These are phyloP conservation scores for Saxispiralis lemnorum DNA, from an alignment of 495 filamentous ascomycete genomes.

Conservation along the genomic window DNA sequence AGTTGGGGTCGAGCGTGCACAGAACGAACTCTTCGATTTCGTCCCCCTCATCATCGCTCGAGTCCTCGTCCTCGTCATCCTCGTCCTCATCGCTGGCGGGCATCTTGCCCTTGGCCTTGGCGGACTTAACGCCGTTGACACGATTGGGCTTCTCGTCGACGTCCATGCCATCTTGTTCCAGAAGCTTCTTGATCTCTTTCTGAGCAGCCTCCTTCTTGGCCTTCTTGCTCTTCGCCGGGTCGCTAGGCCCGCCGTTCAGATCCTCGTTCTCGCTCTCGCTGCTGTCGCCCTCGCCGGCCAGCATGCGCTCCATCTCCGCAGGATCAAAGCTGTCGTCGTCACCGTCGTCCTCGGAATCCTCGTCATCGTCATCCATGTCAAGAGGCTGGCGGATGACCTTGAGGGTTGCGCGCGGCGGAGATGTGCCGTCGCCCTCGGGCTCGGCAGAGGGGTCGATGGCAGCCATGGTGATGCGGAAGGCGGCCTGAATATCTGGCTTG, in stretches of 20 bases:
- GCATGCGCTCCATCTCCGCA: slow-evolving; percentile 44
- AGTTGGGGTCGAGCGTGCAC: slow-evolving; percentile 80
- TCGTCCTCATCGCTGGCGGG: slow-evolving; percentile 41
- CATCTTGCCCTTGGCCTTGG: slow-evolving; percentile 62
- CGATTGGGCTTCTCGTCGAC: slow-evolving; percentile 32
- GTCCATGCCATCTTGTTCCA: slow-evolving; percentile 29
- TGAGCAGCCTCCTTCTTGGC: slow-evolving; percentile 48
- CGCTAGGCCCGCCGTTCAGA: slow-evolving; percentile 73
- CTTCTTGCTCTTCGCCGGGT: slow-evolving; percentile 74
- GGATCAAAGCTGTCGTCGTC: slow-evolving; percentile 43
- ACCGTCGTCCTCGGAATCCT: slow-evolving; percentile 34
- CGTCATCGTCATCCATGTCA: slow-evolving; percentile 19
- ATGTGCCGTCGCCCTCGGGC: slow-evolving; percentile 37
- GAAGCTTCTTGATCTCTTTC: slow-evolving; percentile 26
- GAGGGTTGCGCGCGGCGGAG: slow-evolving; percentile 60
- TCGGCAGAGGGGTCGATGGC: slow-evolving; percentile 77
- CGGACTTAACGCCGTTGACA: slow-evolving; percentile 40
- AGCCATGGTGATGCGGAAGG: slow-evolving; percentile 94
- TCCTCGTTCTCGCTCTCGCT: slow-evolving; percentile 50
- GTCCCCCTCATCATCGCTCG: slow-evolving; percentile 32
- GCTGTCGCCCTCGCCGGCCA: slow-evolving; percentile 33
- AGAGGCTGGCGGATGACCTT: slow-evolving; percentile 62
- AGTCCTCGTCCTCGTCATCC: slow-evolving; percentile 38
- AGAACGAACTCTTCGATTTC: slow-evolving; percentile 75
- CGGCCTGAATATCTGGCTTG: slow-evolving; percentile 54